Evolutionary conservation across 2,329 filamentous ascomycete species (phyloP).

Genomic region (Raffaelea ambrosiae): DNA sequence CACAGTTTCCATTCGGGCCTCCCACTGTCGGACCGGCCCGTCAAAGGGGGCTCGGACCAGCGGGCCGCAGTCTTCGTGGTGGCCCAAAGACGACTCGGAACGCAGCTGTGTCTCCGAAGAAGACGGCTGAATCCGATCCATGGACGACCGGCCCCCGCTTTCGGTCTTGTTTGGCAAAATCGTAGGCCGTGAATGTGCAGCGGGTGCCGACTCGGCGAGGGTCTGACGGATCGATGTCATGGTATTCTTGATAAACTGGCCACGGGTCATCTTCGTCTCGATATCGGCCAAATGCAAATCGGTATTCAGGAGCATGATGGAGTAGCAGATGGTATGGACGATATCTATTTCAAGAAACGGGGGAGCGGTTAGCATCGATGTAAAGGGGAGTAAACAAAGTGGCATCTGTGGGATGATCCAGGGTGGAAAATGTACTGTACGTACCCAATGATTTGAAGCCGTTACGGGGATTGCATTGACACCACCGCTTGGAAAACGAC

Average conservation of each 20-base stretch:
- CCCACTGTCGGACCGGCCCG: constrained; percentile 73
- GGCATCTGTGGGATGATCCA: too few relatives aligned
- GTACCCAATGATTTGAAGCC: constrained; percentile 82
- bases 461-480: constrained; percentile 82
- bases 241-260: constrained; percentile 93
- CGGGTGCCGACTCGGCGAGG: constrained; percentile 61
- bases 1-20: constrained; percentile 80
- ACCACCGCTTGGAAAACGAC: constrained; percentile 84
- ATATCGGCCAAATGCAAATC: constrained; percentile 94
- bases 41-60: constrained; percentile 71
- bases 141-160: constrained; percentile 29
- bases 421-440: too few relatives aligned
- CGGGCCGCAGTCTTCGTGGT: constrained; percentile 52
- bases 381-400: constrained; percentile 13
- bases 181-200: constrained; percentile 53
- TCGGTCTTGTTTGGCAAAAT: constrained; percentile 35
- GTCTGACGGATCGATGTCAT: constrained; percentile 79
- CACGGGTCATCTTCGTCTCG: constrained; percentile 90
- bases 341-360: constrained; percentile 51
- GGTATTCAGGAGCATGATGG: constrained; percentile 88
- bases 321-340: constrained; percentile 95
- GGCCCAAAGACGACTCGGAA: constrained; percentile 31
- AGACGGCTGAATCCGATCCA: background rate
- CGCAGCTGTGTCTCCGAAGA: constrained; percentile 33
- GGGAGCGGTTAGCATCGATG: constrained; percentile 20